Base-by-base conservation (phyloP, 1,284 basidiomycete species). In the Fomitopsis schrenkii region DNA sequence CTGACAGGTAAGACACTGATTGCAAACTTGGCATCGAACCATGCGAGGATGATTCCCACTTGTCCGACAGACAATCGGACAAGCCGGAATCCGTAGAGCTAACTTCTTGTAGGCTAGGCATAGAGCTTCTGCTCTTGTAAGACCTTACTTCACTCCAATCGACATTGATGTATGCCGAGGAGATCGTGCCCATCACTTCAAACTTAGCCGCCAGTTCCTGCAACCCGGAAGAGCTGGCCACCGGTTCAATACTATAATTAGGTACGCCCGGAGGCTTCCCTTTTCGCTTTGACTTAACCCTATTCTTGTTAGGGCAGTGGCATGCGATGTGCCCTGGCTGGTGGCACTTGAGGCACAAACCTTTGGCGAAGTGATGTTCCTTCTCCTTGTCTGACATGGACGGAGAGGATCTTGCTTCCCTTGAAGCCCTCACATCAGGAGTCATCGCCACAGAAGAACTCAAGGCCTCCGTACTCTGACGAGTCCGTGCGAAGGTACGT, bases 201-300 rank as follows among this genome's bases (percentile, higher is more conserved):
- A 54, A 48, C 15, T 44, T 19, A 1, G 46, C 48, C 1, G 44
- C 44, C 9, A 60, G 14, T 17, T 40, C 22, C 10, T 22, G 41
- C 33, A 59, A 30, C 3, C 36, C 28, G 1, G 35, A 35, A 1
- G 10, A 4, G 1, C 52, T 42, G 7, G 28, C 19, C 38, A 54
- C 52, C 9, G 30, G 41, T 14, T 53, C 30, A 2, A 62, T 36
- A 26, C 36, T 58, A 26, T 44, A 55, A 12, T 30, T 10, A 28
- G 60, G 17, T 26, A 62, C 28, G 10, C 60, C 60, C 2, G 60
- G 60, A 36, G 60, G 30, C 15, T 45, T 50, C 6, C 60, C 57
- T 15, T 40, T 54, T 3, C 10, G 5, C 6, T 3, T 10, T 12
- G 60, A 62, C 17, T 33, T 41, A 5, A 62, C 57, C 9, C 19